Base-by-base conservation (phyloP, 257 asterid species). In the Petunia secreta region DNA sequence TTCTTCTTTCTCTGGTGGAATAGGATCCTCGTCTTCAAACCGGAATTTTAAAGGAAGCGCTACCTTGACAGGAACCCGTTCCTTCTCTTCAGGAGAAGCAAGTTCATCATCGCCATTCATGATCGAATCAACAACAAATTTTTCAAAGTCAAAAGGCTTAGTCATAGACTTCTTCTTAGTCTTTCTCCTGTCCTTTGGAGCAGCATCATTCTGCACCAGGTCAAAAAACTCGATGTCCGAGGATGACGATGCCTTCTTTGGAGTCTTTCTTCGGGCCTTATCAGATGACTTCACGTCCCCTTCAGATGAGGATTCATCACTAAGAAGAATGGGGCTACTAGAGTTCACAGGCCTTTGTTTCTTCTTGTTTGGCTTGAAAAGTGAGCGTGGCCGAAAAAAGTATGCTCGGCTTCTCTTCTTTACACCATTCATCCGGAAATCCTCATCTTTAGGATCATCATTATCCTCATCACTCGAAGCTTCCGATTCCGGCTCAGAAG, bases 11-110 rank as follows among this genome's bases (percentile, higher is more conserved):
- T 89, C 88, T 0, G 46, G 79, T 2, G 65, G 83, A 38, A 81
- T 81, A 34, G 87, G 79, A 38, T 73, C 85, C 25, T 85, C 88
- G 9, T 91, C 93, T 57, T 82, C 87, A 36, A 94, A 88, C 65
- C 82, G 82, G 84, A 94, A 94, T 83, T 88, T 88, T 80, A 88
- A 50, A 0, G 92, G 95, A 83, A 89, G 79, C 2, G 76, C 36
- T 10, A 16, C 36, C 16, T 79, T 69, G 62, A 55, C 39, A 4
- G 43, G 44, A 81, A 39, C 57, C 8, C 10, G 43, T 69, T 69
- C 83, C 77, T 52, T 62, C 83, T 67, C 82, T 48, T 80, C 41
- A 11, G 38, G 10, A 9, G 83, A 80, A 77, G 14, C 54, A 3
- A 58, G 78, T 1, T 65, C 75, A 68, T 81, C 78, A 16, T 78